Base-by-base conservation (phyloP, 116 monocot species). In the Cymodocea nodosa region DNA sequence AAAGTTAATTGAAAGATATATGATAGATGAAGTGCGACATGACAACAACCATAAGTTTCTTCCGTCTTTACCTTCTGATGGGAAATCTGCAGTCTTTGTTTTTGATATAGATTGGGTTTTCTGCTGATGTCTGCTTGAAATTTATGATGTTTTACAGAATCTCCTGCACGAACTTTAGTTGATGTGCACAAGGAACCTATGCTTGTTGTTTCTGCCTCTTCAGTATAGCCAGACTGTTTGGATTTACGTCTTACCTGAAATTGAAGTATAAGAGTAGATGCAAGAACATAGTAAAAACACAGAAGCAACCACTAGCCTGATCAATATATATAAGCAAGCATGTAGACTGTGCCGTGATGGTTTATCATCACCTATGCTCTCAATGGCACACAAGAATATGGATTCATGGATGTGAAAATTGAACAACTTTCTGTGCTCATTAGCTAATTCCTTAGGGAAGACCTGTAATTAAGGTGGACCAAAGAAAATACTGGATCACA, bases 161-260 rank as follows among this genome's bases (percentile, higher is more conserved):
- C 89, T 69, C 83, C 89, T 17, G 76, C 63, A 54, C 85, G 83
- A 57, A 80, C 86, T 76, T 83, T 79, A 69, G 65, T 77, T 16
- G 93, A 89, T 69, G 77, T 68, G 59, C 73, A 77, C 62, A 80
- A 71, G 24, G 75, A 77, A 39, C 53, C 70, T 62, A 54, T 54
- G 51, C 73, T 76, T 19, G 64, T 66, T 53, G 59, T 74, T 63
- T 75, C 81, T 2, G 17, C 24, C 40, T 23, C 53, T 57, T 73
- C 72, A 60, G 15, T 61, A 55, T 67, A 39, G 52, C 22, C 49
- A 20, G 24, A 55, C 19, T 50, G 37, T 59, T 50, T 61, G 64
- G 69, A 72, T 53, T 18, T 60, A 65, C 35, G 53, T 67, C 81
- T 81, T 19, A 63, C 81, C 93, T 93, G 76, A 63, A 73, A 77